Evolutionary conservation across 2,329 filamentous ascomycete genomes (phyloP), one percentile per base, ranked within the genome.

Genomic region (Arthrobotrys iridis): DNA sequence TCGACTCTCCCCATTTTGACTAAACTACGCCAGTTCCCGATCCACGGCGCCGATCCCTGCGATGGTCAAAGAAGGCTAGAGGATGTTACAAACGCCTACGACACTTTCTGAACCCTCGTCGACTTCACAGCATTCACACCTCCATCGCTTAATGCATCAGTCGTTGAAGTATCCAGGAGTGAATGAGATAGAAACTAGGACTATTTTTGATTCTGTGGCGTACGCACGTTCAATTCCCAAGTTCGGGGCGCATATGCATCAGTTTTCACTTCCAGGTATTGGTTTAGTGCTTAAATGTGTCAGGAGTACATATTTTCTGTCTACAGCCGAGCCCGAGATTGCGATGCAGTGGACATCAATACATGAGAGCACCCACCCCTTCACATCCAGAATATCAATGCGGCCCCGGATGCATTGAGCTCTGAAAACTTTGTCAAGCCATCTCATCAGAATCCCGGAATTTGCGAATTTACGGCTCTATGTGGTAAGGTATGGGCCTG

Each of bases 11-110:
- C 59, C 50, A 48, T 62, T 55, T 62, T 10, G 26, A 30, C 52
- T 28, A 41, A 35, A 43, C 43, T 10, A 52, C 65, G 65, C 55
- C 65, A 18, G 33, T 41, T 70, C 62, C 55, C 65, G 45, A 70
- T 60, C 64, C 18, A 35, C 50, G 43, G 26, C 15, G 15, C n/a
- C 46, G 18, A 37, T 55, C 37, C 30, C 50, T 33, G 28, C 28
- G 10, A 30, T 37, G 50, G 18, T 30, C 30, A 55, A 24, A 55
- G 15, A 26, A 52, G 50, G 50, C 18, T 35, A 35, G 26, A 37
- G 37, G 2, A 28, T 6, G 30, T 24, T 37, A 33, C n/a, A 28
- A n/a, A 52, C 26, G 28, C 15, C 28, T 20, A 13, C n/a, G 1
- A 55, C 13, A 22, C 28, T 33, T 33, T 33, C 28, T 33, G 10